Percentiles rank a stretch among this genome's conserved stretches.
phyloP scores from a whole-genome alignment of 2,329 filamentous ascomycete genomes.

The Colletotrichum spinosum region DNA sequence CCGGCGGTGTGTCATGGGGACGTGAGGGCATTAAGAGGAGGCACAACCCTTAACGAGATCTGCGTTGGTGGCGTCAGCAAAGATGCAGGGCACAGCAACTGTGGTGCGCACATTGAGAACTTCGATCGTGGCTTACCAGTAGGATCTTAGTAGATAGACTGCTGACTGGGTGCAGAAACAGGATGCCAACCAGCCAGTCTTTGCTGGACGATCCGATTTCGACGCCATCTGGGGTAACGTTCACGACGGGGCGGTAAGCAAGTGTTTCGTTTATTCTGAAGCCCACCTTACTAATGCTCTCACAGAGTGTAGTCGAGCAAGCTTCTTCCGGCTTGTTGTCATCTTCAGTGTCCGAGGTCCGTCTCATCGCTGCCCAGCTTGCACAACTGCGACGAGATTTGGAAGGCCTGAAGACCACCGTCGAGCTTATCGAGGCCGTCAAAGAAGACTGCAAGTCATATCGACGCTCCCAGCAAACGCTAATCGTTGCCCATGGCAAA shows the following conservation, averaged over 20 bases:
- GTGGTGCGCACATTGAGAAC: conserved; percentile 10
- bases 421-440: no score
- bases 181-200: not conserved
- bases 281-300: no score
- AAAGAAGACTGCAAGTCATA: no score
- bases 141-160: conserved; percentile 22
- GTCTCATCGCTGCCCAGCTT: no score
- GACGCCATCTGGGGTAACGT: not conserved
- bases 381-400: no score
- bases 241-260: not conserved
- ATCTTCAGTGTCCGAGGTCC: no score
- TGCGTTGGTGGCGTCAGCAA: not conserved
- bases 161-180: conserved; percentile 26
- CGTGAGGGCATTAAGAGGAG: conserved; percentile 5
- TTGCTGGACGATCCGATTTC: not conserved
- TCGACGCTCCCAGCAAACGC: no score
- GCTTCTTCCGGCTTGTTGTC: no score
- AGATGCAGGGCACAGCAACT: conserved; percentile 21
- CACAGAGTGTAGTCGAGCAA: no score
- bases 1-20: not conserved
- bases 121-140: conserved; percentile 22
- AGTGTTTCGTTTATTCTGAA: no score
- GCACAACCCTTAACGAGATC: conserved; percentile 6
- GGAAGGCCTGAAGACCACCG: no score
- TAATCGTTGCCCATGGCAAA: no score